A percentile compares a stretch with the other conserved stretches of the same genome.
These are phyloP conservation scores for Debaryomyces castellii DNA, from an alignment of 805 yeast genomes.

Conservation along the genomic window DNA sequence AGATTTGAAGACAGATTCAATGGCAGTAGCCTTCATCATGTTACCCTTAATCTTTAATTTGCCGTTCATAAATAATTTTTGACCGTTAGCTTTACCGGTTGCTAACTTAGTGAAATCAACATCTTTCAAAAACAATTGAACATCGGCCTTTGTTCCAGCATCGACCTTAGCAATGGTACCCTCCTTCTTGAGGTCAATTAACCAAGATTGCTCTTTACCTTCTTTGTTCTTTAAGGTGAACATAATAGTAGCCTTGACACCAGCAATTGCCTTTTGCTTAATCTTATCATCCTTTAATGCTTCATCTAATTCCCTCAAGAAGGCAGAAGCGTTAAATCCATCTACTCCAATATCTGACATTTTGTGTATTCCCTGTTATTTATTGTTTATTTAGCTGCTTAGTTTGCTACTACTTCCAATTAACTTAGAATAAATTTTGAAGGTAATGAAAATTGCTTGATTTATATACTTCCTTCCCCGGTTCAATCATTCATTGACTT, in stretches of 20 bases:
- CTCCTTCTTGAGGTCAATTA: constrained; percentile 61
- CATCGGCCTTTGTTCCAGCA: constrained; percentile 55
- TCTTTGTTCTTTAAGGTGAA: constrained; percentile 67
- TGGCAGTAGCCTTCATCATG: constrained; percentile 83
- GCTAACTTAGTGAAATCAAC: constrained; percentile 70
- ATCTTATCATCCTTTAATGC: constrained; percentile 36
- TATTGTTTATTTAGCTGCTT: constrained; percentile 1
- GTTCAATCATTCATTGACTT: background rate
- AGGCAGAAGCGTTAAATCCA: constrained; percentile 45
- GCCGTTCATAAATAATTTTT: constrained; percentile 80
- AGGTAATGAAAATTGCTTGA: background rate
- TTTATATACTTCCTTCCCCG: background rate
- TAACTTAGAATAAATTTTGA: background rate
- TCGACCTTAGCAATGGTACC: constrained; percentile 48
- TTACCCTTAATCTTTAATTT: constrained; percentile 86
- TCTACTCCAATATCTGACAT: constrained; percentile 29
- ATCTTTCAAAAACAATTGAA: constrained; percentile 64
- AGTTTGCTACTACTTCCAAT: too few relatives aligned
- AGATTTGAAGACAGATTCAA: constrained; percentile 64
- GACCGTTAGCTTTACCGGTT: constrained; percentile 79
- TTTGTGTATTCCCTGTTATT: background rate
- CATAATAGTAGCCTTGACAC: constrained; percentile 60
- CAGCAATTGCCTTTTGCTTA: constrained; percentile 39
- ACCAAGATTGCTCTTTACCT: constrained; percentile 62
- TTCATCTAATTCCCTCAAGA: constrained; percentile 38